Conservation (phyloP, 352 stramenopile species). For the Blastocystis hominis region DNA sequence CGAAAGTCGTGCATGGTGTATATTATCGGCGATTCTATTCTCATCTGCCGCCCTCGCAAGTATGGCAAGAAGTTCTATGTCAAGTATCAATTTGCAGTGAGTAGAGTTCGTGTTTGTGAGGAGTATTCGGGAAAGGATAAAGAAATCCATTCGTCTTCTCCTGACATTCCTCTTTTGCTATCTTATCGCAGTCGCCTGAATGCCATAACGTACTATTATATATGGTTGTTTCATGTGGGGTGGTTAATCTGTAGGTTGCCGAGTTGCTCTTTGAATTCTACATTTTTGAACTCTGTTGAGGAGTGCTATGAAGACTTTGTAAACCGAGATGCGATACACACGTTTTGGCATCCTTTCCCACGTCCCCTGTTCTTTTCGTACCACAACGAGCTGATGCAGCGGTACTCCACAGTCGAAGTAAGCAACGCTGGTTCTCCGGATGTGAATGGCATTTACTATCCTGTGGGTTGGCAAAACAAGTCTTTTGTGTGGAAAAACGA, state of each 20-base stretch:
- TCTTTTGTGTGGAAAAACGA: constrained; percentile 39
- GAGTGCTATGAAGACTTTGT: background rate
- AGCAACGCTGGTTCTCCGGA: background rate
- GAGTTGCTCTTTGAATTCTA: background rate
- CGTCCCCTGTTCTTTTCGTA: constrained; percentile 45
- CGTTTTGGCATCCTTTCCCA: constrained; percentile 29
- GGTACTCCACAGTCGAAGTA: constrained; percentile 2
- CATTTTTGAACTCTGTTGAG: constrained; percentile 9
- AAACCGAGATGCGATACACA: background rate
- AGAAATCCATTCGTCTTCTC: background rate
- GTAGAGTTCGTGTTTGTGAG: background rate
- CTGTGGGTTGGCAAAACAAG: background rate
- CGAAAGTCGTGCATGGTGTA: constrained; percentile 38
- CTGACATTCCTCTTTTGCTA: background rate
- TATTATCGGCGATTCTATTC: constrained; percentile 17
- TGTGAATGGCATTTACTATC: constrained; percentile 47
- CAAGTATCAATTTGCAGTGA: constrained; percentile 27
- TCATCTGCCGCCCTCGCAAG: constrained; percentile 32
- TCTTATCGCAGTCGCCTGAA: background rate
- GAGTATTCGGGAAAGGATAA: background rate
- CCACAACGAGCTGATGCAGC: constrained; percentile 41
- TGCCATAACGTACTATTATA: background rate
- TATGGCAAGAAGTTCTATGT: constrained; percentile 46
- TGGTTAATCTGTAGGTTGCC: background rate
- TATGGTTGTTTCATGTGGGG: background rate